Evolutionary conservation across 1,284 basidiomycete genomes (phyloP).

Genomic region (Athelia psychrophila): DNA sequence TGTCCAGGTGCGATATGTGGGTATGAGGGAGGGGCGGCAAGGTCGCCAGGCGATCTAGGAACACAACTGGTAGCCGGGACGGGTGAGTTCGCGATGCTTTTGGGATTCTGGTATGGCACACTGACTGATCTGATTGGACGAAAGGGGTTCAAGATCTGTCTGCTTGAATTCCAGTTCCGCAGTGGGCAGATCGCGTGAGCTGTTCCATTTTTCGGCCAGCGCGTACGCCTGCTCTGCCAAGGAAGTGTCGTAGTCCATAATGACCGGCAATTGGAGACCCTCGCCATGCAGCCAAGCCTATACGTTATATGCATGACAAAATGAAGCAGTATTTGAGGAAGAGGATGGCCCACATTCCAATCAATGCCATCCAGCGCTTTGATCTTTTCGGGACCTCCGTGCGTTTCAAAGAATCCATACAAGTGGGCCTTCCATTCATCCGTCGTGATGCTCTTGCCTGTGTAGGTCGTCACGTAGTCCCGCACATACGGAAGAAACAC

Average conservation of each 20-base stretch:
- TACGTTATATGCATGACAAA: background rate
- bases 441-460: constrained; percentile 85
- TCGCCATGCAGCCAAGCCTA: constrained; percentile 88
- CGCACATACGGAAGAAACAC: constrained; percentile 80
- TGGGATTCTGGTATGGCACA: constrained; percentile 1
- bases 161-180: constrained; percentile 47
- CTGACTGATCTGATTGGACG: constrained; percentile 67
- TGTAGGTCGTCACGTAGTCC: constrained; percentile 78
- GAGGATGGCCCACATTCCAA: constrained; percentile 55
- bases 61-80: constrained; percentile 48
- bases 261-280: constrained; percentile 74
- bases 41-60: constrained; percentile 68
- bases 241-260: constrained; percentile 81
- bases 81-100: background rate
- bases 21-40: constrained; percentile 51
- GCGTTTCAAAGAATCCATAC: constrained; percentile 68
- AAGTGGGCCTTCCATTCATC: constrained; percentile 87
- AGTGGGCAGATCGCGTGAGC: constrained; percentile 45
- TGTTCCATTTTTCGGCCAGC: constrained; percentile 79
- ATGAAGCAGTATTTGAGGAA: constrained; percentile 1
- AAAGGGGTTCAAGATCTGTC: constrained; percentile 55
- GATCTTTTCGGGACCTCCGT: constrained; percentile 57
- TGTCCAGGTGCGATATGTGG: constrained; percentile 54
- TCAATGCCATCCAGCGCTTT: constrained; percentile 73
- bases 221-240: constrained; percentile 70